These are phyloP conservation scores for Curvularia sp. DNA, from an alignment of 2,329 filamentous ascomycete genomes.

Conservation along the genomic window DNA sequence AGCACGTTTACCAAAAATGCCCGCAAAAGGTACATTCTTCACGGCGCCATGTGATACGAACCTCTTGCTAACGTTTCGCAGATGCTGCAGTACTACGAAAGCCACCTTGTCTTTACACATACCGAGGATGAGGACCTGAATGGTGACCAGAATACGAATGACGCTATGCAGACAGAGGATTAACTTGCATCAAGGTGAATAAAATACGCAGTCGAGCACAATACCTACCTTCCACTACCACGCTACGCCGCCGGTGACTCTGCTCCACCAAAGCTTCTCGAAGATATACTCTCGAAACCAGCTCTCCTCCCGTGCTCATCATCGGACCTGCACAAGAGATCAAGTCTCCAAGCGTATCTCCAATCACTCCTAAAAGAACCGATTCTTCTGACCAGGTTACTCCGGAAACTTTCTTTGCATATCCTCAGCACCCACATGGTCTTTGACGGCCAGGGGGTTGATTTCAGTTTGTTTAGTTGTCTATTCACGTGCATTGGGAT, in stretches of 20 bases:
- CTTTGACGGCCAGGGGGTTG: neutral
- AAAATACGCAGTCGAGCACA: slow-evolving; percentile 8
- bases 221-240: neutral
- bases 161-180: slow-evolving; percentile 10
- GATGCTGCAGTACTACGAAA: slow-evolving; percentile 60
- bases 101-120: slow-evolving; percentile 51
- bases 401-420: neutral
- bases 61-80: slow-evolving; percentile 16
- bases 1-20: slow-evolving; percentile 74
- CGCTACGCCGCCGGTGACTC: neutral
- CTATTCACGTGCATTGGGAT: neutral
- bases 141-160: slow-evolving; percentile 22
- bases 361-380: neutral
- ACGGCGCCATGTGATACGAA: too few relatives aligned
- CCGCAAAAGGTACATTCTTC: slow-evolving; percentile 68
- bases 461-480: neutral
- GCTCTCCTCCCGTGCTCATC: neutral
- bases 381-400: neutral
- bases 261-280: neutral
- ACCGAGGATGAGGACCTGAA: slow-evolving; percentile 18
- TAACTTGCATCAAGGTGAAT: slow-evolving; percentile 13
- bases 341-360: neutral
- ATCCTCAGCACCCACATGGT: neutral
- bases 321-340: neutral
- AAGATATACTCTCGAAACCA: neutral